Percentiles rank a stretch among this genome's conserved stretches.
Evolutionary conservation across 139 green algal genomes (phyloP).

Genomic region (Tetradesmus obliquus): DNA sequence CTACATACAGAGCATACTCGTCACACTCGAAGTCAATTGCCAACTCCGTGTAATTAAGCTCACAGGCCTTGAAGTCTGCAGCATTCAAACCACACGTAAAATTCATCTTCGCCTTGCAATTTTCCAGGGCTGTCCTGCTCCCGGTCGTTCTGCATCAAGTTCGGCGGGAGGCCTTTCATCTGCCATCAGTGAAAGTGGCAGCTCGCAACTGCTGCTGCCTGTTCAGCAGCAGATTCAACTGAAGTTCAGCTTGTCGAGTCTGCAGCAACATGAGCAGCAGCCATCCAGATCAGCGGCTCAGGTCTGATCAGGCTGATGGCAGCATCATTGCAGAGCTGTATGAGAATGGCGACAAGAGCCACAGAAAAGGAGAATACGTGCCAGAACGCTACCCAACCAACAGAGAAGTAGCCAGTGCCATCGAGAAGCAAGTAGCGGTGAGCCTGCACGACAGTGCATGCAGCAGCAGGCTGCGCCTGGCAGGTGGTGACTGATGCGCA

Average conservation of each 20-base stretch:
- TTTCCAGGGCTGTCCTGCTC: not conserved
- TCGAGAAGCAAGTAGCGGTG: constrained; percentile 75
- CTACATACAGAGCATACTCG: too few relatives aligned
- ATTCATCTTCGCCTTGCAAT: not conserved
- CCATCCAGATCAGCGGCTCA: not conserved
- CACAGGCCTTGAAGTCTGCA: too few relatives aligned
- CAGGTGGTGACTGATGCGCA: too few relatives aligned
- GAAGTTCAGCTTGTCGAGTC: not conserved
- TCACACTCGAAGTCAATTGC: too few relatives aligned
- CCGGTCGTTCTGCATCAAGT: not conserved
- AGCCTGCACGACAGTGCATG: not conserved
- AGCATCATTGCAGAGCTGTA: constrained; percentile 58
- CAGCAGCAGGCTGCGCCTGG: not conserved
- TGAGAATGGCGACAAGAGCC: constrained; percentile 42
- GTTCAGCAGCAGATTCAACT: not conserved
- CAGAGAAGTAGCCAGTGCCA: constrained; percentile 70
- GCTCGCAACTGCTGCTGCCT: not conserved
- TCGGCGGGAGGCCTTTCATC: not conserved
- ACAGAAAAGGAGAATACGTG: constrained; percentile 35
- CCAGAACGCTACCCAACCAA: constrained; percentile 64
- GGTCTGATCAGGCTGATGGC: constrained; percentile 16
- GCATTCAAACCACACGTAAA: too few relatives aligned
- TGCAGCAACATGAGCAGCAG: not conserved
- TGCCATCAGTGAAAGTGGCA: not conserved
- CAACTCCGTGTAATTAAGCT: too few relatives aligned